These are phyloP conservation scores for Arthrobotrys sinensis DNA, from an alignment of 2,329 filamentous ascomycete genomes.

Conservation along the genomic window DNA sequence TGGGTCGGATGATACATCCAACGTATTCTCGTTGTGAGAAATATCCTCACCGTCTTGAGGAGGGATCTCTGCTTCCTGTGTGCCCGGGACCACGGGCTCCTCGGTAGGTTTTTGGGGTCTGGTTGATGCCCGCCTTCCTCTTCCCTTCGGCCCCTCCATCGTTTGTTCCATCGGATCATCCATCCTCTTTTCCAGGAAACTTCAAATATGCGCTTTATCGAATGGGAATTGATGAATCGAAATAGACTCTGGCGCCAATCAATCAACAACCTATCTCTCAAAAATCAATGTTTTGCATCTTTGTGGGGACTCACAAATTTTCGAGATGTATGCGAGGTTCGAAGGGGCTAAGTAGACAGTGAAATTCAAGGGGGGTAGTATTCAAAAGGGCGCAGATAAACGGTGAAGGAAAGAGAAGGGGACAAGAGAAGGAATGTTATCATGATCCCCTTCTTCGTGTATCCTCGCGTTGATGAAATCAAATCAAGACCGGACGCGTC, in stretches of 20 bases:
- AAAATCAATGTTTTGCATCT: neutral
- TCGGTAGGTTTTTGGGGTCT: slow-evolving; percentile 4
- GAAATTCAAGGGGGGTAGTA: slow-evolving; percentile 42
- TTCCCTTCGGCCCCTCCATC: slow-evolving; percentile 22
- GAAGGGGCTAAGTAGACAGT: neutral
- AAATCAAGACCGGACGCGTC: slow-evolving; percentile 32
- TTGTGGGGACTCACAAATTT: slow-evolving; percentile 14
- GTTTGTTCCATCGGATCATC: slow-evolving; percentile 1
- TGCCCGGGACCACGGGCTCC: neutral
- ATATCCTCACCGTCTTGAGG: neutral
- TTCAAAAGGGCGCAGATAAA: slow-evolving; percentile 13
- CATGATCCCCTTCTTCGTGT: slow-evolving; percentile 34
- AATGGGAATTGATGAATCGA: neutral
- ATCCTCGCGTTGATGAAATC: slow-evolving; percentile 30
- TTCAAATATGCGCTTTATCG: neutral
- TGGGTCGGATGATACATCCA: slow-evolving; percentile 7
- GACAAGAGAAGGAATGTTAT: slow-evolving; percentile 20
- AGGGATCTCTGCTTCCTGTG: neutral
- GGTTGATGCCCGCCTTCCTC: slow-evolving; percentile 19
- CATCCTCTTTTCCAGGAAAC: neutral
- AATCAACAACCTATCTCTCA: neutral
- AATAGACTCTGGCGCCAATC: neutral
- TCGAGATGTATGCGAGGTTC: neutral
- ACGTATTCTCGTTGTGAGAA: neutral
- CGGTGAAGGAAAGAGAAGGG: slow-evolving; percentile 11